Evolutionary conservation across 169 alveolate species (phyloP), one percentile per base, ranked within the genome.

Genomic region (Plasmodium coatneyi): DNA sequence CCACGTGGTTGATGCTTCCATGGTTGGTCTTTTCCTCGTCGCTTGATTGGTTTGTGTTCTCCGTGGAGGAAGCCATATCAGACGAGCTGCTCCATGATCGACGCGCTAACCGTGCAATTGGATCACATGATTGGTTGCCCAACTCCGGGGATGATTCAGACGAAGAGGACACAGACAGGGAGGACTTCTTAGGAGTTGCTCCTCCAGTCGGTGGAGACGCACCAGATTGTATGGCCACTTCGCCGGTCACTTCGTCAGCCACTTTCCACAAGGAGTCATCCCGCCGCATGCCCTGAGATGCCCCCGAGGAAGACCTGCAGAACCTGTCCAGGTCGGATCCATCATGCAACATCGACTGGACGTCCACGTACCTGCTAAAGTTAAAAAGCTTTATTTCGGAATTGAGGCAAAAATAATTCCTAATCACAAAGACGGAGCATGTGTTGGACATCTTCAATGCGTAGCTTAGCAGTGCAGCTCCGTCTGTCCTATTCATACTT

Each of bases 381-480:
- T 91, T 91, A 80, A 76, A 70, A 34, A 91, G 92, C 41, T 71
- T 80, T 0, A 91, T 91, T 43, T 81, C 95, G 19, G 95, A 80
- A 0, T 12, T 82, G 34, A 91, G 34, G 25, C 52, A 71, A 71
- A 80, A 80, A 71, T 81, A 71, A 66, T 91, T 82, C 6, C 49
- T 16, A 32, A 91, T 91, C 1, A 81, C 78, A 71, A 91, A 82
- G 16, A 91, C 34, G 16, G 84, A 72, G 30, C 91, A 91, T 80
- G 78, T 72, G 32, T 54, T 91, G 1, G 95, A 91, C 28, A 80
- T 28, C 14, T 80, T 91, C 12, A 91, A 71, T 0, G 83, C 80
- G 7, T 56, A 41, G 49, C 66, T 78, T 14, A 87, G 49, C 60
- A 60, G 34, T 32, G 71, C 71, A 1, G 7, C 32, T 79, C 52